These are phyloP conservation scores for Moelleriella libera DNA, from an alignment of 2,329 filamentous ascomycete genomes.

Conservation along the genomic window DNA sequence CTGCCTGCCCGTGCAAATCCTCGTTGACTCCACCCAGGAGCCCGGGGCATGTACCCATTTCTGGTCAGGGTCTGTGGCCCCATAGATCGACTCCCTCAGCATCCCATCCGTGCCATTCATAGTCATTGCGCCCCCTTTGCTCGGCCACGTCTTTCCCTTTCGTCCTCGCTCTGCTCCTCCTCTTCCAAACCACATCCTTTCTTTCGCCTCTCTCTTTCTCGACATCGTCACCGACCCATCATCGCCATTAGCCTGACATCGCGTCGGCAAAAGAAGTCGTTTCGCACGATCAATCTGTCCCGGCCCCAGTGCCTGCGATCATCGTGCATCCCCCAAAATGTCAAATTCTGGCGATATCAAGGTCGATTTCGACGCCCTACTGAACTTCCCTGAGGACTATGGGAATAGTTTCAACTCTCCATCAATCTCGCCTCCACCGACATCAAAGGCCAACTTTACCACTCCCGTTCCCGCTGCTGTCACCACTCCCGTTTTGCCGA, in stretches of 20 bases:
- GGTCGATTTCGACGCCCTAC: slow-evolving; percentile 40
- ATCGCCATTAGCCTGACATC: background rate
- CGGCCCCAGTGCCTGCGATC: slow-evolving; percentile 1
- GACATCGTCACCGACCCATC: background rate
- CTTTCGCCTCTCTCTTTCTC: background rate
- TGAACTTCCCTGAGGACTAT: slow-evolving; percentile 49
- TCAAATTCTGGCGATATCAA: slow-evolving; percentile 28
- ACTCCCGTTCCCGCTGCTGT: slow-evolving; percentile 37
- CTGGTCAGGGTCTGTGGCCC: background rate
- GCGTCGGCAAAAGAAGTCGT: background rate
- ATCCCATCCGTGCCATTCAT: slow-evolving; percentile 17
- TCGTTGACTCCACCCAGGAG: slow-evolving; percentile 1
- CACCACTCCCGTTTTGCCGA: slow-evolving; percentile 38
- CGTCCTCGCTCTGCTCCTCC: slow-evolving; percentile 2
- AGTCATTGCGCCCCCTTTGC: slow-evolving; percentile 15
- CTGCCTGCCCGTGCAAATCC: slow-evolving; percentile 6
- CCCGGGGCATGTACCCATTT: slow-evolving; percentile 6
- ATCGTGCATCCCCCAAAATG: slow-evolving; percentile 13
- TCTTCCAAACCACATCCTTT: slow-evolving; percentile 2
- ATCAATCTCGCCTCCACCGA: slow-evolving; percentile 38
- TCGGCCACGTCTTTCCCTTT: slow-evolving; percentile 9
- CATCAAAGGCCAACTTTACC: slow-evolving; percentile 39
- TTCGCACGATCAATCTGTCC: background rate
- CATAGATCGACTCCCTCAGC: slow-evolving; percentile 4
- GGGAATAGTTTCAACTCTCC: slow-evolving; percentile 43